Conservation (phyloP, 225 moss, liverwort and hornwort species). For the Physcomitrium patens region DNA sequence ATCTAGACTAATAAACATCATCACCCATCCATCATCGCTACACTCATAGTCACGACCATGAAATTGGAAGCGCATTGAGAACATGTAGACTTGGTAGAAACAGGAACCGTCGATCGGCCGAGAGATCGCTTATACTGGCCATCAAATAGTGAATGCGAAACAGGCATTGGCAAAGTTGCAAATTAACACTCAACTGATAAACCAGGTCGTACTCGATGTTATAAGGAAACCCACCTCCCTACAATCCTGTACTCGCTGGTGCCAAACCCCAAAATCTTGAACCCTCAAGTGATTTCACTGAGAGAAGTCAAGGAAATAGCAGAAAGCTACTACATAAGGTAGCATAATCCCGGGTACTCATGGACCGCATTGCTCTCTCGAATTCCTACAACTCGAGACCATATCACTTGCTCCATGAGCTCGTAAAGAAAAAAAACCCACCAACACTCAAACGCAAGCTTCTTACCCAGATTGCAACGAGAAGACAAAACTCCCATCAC, state of each 20-base stretch:
- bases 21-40: not conserved
- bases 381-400: not conserved
- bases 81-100: not conserved
- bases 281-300: not conserved
- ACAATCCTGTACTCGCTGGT: not conserved
- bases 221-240: not conserved
- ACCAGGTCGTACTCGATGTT: not conserved
- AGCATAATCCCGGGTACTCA: not conserved
- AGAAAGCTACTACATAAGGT: not conserved
- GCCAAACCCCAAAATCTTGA: not conserved
- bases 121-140: slow-evolving; percentile 4
- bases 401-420: not conserved
- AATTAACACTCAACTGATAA: not conserved
- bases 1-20: not conserved
- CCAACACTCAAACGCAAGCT: slow-evolving; percentile 25
- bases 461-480: not conserved
- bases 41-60: not conserved
- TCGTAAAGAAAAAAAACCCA: not conserved
- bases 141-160: not conserved
- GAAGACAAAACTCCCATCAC: slow-evolving; percentile 11
- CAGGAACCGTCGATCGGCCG: not conserved
- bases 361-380: not conserved
- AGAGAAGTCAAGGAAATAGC: not conserved
- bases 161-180: not conserved
- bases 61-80: not conserved